Percentiles rank a stretch among this genome's conserved stretches.
phyloP scores from a whole-genome alignment of 2,329 filamentous ascomycete species.

The Ophiognomonia clavigignenti-juglandacearum region DNA sequence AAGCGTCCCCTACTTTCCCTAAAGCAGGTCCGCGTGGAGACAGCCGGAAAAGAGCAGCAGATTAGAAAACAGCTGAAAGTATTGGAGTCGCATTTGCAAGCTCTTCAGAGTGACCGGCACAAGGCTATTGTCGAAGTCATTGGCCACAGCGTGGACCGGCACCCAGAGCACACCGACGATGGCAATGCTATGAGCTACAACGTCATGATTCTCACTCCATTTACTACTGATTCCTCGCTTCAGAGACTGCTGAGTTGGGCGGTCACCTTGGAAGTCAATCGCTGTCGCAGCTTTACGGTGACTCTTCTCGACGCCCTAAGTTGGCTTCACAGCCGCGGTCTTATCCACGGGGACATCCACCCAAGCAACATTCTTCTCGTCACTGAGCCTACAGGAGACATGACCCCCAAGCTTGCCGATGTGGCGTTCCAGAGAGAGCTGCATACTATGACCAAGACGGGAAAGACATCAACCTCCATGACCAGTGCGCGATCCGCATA shows the following conservation, averaged over 20 bases:
- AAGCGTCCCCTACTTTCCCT: slow-evolving; percentile 63
- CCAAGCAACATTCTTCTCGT: slow-evolving; percentile 75
- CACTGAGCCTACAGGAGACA: slow-evolving; percentile 61
- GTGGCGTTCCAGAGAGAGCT: slow-evolving; percentile 66
- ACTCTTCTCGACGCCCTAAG: slow-evolving; percentile 85
- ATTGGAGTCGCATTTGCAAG: slow-evolving; percentile 72
- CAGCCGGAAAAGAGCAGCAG: slow-evolving; percentile 52
- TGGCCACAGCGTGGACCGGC: slow-evolving; percentile 71
- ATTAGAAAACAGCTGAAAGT: slow-evolving; percentile 73
- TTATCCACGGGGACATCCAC: slow-evolving; percentile 81
- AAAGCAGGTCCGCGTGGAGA: slow-evolving; percentile 62
- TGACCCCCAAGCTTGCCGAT: slow-evolving; percentile 71
- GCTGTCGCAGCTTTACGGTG: slow-evolving; percentile 83
- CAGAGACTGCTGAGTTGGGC: slow-evolving; percentile 77
- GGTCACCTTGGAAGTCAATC: slow-evolving; percentile 66
- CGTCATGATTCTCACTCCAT: slow-evolving; percentile 68
- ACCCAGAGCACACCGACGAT: slow-evolving; percentile 32
- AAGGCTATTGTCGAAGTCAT: slow-evolving; percentile 73
- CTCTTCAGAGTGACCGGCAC: slow-evolving; percentile 70
- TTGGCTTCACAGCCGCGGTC: slow-evolving; percentile 78
- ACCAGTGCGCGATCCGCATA: slow-evolving; percentile 68
- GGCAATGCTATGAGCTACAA: slow-evolving; percentile 51
- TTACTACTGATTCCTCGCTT: slow-evolving; percentile 77
- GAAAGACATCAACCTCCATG: slow-evolving; percentile 46
- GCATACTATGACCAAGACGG: slow-evolving; percentile 53